Conservation (phyloP, 352 stramenopile genomes). For the Aphanomyces astaci region DNA sequence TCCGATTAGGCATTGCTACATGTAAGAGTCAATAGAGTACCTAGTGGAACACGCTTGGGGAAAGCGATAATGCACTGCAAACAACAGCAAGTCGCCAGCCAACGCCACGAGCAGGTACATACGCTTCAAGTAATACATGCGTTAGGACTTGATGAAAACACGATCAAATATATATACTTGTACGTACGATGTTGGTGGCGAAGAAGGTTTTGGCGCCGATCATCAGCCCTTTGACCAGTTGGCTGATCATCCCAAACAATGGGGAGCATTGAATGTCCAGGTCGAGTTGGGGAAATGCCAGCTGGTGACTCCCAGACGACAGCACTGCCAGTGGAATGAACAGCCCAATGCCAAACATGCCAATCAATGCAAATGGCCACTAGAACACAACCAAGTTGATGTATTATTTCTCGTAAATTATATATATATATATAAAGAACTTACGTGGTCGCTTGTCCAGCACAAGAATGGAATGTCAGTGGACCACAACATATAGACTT, state of each 20-base stretch:
- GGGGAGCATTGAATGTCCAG: constrained; percentile 36
- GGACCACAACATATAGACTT: constrained; percentile 27
- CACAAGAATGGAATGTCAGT: constrained; percentile 28
- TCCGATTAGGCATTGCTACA: no score
- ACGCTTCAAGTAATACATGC: constrained; percentile 12
- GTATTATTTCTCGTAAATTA: background rate
- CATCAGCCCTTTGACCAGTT: constrained; percentile 36
- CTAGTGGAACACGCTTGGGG: constrained; percentile 31
- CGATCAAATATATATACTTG: background rate
- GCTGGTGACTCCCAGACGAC: constrained; percentile 34
- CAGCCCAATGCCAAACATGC: constrained; percentile 36
- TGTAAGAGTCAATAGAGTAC: constrained; percentile 25
- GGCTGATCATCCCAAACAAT: constrained; percentile 31
- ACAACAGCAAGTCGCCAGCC: constrained; percentile 28
- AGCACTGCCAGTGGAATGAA: constrained; percentile 35
- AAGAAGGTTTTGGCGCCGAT: constrained; percentile 36
- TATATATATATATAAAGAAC: background rate
- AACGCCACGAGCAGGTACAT: constrained; percentile 31
- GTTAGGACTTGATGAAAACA: background rate
- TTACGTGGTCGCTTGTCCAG: constrained; percentile 27
- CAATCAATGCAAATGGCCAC: constrained; percentile 27
- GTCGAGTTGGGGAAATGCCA: constrained; percentile 36
- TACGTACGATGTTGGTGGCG: constrained; percentile 30
- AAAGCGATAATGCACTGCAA: constrained; percentile 30
- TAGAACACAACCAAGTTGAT: background rate